Percentiles rank a stretch among this genome's conserved stretches.
Conservation (phyloP, 2,329 filamentous ascomycete species). For the Hypoxylon rubiginosum region DNA sequence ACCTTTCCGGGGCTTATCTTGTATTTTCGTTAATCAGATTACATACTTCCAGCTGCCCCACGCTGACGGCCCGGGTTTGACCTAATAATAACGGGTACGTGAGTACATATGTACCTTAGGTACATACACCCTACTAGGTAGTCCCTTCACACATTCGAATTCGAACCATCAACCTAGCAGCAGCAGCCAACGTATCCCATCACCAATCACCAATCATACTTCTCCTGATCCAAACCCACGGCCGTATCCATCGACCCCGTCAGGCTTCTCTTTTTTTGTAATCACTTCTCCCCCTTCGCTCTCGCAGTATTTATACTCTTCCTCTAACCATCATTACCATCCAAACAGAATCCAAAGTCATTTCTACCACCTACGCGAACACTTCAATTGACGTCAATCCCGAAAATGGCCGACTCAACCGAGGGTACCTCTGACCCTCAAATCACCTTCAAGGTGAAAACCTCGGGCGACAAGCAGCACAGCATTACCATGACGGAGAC, state of each 20-base stretch:
- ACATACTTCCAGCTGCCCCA: constrained; percentile 19
- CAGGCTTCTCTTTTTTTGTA: constrained; percentile 16
- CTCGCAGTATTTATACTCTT: not conserved
- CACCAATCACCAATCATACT: constrained; percentile 20
- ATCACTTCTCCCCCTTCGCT: not conserved
- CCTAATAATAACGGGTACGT: constrained; percentile 8
- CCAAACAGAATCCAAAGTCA: not conserved
- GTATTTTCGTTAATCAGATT: constrained; percentile 32
- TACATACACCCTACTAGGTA: too few relatives aligned
- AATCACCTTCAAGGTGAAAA: constrained; percentile 97
- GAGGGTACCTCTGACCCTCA: constrained; percentile 75
- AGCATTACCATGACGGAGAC: constrained; percentile 82
- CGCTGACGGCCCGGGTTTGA: constrained; percentile 5
- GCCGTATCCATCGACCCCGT: constrained; percentile 25
- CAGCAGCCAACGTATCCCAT: constrained; percentile 7
- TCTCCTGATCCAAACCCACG: constrained; percentile 25
- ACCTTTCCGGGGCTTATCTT: constrained; percentile 1
- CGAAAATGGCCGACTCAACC: constrained; percentile 74
- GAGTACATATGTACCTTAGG: constrained; percentile 1
- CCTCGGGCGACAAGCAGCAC: constrained; percentile 90
- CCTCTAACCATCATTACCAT: not conserved
- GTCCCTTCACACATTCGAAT: not conserved
- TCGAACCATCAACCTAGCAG: not conserved
- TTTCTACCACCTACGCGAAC: not conserved
- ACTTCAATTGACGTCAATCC: constrained; percentile 28